These are phyloP conservation scores for Penicillium hordei DNA, from an alignment of 2,329 filamentous ascomycete species.

Conservation along the genomic window DNA sequence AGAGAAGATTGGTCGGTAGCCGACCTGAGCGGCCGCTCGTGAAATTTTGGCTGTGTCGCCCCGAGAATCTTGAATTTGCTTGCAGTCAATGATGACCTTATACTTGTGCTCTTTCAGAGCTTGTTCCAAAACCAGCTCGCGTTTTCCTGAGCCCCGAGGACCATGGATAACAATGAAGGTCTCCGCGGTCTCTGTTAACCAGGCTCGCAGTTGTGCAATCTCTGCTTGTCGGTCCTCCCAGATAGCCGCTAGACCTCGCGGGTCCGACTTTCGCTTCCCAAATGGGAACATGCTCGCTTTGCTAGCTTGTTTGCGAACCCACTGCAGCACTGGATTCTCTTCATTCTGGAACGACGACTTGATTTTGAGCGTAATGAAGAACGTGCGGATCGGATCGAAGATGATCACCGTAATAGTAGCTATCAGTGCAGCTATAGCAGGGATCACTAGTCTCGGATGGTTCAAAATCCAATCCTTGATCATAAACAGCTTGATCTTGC, in stretches of 20 bases:
- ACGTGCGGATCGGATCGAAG: conserved; percentile 91
- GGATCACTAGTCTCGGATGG: conserved; percentile 86
- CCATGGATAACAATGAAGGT: conserved; percentile 95
- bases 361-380: conserved; percentile 87
- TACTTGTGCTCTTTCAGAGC: conserved; percentile 73
- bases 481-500: conserved; percentile 71
- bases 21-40: conserved; percentile 76
- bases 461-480: conserved; percentile 83
- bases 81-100: conserved; percentile 86
- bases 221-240: conserved; percentile 84
- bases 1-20: conserved; percentile 89
- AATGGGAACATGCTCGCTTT: conserved; percentile 49
- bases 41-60: conserved; percentile 85
- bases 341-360: conserved; percentile 72
- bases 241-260: conserved; percentile 72
- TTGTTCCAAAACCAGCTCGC: conserved; percentile 81
- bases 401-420: conserved; percentile 81
- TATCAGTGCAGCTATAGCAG: conserved; percentile 74
- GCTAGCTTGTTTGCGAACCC: conserved; percentile 68
- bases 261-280: conserved; percentile 53
- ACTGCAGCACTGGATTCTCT: conserved; percentile 72
- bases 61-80: conserved; percentile 84
- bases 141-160: conserved; percentile 86
- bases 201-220: conserved; percentile 78
- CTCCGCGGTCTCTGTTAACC: conserved; percentile 83